Evolutionary conservation across 2,329 filamentous ascomycete genomes (phyloP).

Genomic region (Neoascochyta sp.): DNA sequence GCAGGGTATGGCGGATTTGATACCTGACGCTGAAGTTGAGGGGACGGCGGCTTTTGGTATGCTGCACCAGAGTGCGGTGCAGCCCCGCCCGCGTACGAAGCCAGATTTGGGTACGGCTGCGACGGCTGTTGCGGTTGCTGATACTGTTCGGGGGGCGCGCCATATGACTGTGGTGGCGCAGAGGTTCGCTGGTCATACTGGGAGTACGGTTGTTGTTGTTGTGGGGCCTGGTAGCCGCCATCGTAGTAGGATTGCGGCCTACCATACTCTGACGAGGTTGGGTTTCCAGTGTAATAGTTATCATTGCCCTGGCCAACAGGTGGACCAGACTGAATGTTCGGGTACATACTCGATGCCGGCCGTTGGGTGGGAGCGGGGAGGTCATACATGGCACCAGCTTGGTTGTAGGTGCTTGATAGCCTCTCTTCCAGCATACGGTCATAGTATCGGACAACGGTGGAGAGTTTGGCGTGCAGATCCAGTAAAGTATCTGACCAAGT

Average conservation of each 20-base stretch:
- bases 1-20: conserved; percentile 35
- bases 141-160: conserved; percentile 29
- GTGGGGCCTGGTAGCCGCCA: conserved; percentile 40
- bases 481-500: conserved; percentile 72
- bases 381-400: conserved; percentile 54
- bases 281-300: conserved; percentile 74
- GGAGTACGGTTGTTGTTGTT: conserved; percentile 41
- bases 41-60: conserved; percentile 34
- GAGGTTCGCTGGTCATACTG: conserved; percentile 36
- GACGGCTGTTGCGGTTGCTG: conserved; percentile 35
- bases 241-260: conserved; percentile 52
- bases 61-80: conserved; percentile 25
- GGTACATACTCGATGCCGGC: conserved; percentile 62
- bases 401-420: conserved; percentile 85
- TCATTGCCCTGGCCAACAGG: conserved; percentile 57
- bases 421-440: conserved; percentile 97
- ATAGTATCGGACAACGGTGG: conserved; percentile 94
- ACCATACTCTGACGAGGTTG: conserved; percentile 48
- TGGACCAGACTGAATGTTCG: conserved; percentile 52
- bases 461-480: conserved; percentile 90
- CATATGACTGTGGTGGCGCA: conserved; percentile 22
- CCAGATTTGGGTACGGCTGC: conserved; percentile 34
- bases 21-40: conserved; percentile 36
- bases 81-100: conserved; percentile 16
- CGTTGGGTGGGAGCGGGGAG: conserved; percentile 36